These are phyloP conservation scores for Lasiosphaeria hispida DNA, from an alignment of 495 filamentous ascomycete species.

Conservation along the genomic window DNA sequence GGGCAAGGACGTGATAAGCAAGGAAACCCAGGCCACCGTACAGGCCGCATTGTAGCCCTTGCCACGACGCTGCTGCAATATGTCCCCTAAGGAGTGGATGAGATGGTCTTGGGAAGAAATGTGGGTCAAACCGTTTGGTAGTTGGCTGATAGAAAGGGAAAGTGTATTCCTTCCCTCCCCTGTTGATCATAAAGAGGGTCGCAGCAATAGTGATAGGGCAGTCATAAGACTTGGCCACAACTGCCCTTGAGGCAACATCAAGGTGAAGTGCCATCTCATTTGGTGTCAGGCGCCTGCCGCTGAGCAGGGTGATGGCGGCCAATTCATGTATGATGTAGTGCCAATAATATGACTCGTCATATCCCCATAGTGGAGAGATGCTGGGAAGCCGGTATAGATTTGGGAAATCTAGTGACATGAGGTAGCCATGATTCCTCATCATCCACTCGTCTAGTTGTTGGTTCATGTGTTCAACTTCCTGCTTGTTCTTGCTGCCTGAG, in stretches of 20 bases:
- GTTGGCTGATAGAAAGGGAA: conserved; percentile 10
- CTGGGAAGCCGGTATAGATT: conserved; percentile 7
- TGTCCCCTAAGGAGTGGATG: background rate
- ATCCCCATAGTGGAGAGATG: conserved; percentile 9
- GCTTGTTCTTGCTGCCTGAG: background rate
- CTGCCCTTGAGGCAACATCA: background rate
- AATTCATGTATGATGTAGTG: background rate
- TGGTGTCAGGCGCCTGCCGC: background rate
- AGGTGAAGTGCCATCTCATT: background rate
- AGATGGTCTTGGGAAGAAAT: background rate
- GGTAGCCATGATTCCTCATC: conserved; percentile 5
- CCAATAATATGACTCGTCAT: conserved; percentile 8
- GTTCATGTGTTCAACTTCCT: background rate
- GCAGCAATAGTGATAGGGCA: conserved; percentile 5
- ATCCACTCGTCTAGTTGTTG: conserved; percentile 4
- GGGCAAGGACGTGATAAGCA: background rate
- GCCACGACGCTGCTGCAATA: conserved; percentile 4
- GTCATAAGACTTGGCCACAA: conserved; percentile 12
- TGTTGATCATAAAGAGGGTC: conserved; percentile 7
- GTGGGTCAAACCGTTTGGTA: background rate
- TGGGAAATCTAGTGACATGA: background rate
- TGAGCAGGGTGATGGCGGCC: background rate
- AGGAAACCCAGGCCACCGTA: conserved; percentile 1
- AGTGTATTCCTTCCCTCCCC: conserved; percentile 8
- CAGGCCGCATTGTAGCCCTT: background rate